phyloP scores from a whole-genome alignment of 495 filamentous ascomycete genomes.

The Venustampulla echinocandica region DNA sequence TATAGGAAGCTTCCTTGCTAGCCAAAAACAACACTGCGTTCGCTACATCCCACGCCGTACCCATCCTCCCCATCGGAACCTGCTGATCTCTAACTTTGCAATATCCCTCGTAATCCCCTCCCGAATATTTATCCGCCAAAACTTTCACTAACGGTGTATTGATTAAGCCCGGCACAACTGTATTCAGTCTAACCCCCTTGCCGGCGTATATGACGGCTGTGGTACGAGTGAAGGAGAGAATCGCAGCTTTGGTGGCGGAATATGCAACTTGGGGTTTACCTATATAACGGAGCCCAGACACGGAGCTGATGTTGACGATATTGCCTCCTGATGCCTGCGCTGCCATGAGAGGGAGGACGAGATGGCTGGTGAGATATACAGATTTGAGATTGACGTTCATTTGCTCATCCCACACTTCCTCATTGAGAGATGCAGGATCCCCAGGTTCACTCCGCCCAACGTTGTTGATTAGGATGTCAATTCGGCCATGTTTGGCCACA shows the following conservation, averaged over 20 bases:
- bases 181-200: conserved; percentile 40
- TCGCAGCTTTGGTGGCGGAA: conserved; percentile 40
- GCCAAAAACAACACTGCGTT: conserved; percentile 43
- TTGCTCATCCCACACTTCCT: conserved; percentile 41
- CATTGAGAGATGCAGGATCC: conserved; percentile 37
- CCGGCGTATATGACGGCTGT: conserved; percentile 43
- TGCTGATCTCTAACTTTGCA: conserved; percentile 28
- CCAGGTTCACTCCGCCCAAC: conserved; percentile 43
- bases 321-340: conserved; percentile 26
- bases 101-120: conserved; percentile 27
- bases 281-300: conserved; percentile 44
- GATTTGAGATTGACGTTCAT: conserved; percentile 45
- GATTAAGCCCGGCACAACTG: conserved; percentile 41
- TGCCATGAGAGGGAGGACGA: conserved; percentile 43
- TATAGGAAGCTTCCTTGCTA: conserved; percentile 40
- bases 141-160: conserved; percentile 38
- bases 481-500: conserved; percentile 38
- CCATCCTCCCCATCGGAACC: conserved; percentile 21
- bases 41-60: conserved; percentile 41
- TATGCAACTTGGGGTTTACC: conserved; percentile 46
- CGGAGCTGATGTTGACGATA: conserved; percentile 37
- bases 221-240: conserved; percentile 40
- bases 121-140: conserved; percentile 36
- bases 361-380: conserved; percentile 39
- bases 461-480: conserved; percentile 50